Evolutionary conservation across 345 rosid genomes (phyloP).

Genomic region (Syzygium aqueum): DNA sequence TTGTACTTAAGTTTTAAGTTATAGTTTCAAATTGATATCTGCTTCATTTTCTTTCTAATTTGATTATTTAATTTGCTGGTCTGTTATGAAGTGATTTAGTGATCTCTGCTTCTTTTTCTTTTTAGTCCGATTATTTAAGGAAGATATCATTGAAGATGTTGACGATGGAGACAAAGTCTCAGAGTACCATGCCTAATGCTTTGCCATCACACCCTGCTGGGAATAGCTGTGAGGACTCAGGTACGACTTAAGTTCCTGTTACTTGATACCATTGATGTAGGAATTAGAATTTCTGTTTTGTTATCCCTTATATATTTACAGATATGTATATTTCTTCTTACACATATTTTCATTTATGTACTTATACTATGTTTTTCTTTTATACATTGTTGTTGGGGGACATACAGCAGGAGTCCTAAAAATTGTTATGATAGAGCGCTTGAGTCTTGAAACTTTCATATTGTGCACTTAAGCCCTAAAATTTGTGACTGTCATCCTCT

Average conservation of each 20-base stretch:
- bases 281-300: neutral
- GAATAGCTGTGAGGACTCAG: slow-evolving; percentile 40
- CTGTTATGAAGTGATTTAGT: neutral
- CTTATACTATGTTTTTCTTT: neutral
- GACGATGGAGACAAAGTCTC: slow-evolving; percentile 67
- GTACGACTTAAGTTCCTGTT: slow-evolving; percentile 17
- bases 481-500: no score
- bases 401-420: no score
- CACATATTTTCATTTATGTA: neutral
- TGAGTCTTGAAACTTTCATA: no score
- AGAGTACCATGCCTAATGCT: slow-evolving; percentile 27
- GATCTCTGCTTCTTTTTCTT: neutral
- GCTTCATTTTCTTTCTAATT: neutral
- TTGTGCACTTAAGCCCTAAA: no score
- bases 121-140: slow-evolving; percentile 67
- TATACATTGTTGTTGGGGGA: no score
- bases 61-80: neutral
- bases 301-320: neutral
- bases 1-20: neutral
- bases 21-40: neutral
- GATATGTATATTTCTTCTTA: neutral
- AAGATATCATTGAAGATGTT: slow-evolving; percentile 85
- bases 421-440: no score
- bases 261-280: neutral
- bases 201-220: slow-evolving; percentile 24